A percentile compares a stretch with the other conserved stretches of the same genome.
These are phyloP conservation scores for Fusarium sororula DNA, from an alignment of 2,329 filamentous ascomycete genomes.

Conservation along the genomic window DNA sequence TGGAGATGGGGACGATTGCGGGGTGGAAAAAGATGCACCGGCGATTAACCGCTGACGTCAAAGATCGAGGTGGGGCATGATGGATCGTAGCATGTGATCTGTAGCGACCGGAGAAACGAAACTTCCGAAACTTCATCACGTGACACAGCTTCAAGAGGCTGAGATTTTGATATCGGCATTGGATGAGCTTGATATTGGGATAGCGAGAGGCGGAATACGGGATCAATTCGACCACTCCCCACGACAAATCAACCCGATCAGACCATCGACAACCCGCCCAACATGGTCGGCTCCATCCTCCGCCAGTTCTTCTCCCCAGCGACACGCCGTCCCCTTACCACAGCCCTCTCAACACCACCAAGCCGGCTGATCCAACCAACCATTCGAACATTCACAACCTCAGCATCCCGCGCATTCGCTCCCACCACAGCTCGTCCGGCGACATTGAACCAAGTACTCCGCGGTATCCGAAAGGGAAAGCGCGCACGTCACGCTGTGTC, in stretches of 20 bases:
- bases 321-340: slow-evolving; percentile 41
- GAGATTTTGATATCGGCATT: slow-evolving; percentile 39
- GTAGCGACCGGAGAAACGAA: slow-evolving; percentile 7
- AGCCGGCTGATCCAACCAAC: slow-evolving; percentile 40
- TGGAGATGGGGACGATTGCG: slow-evolving; percentile 4
- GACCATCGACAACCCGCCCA: slow-evolving; percentile 38
- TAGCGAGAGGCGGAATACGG: slow-evolving; percentile 23
- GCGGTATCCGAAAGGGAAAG: slow-evolving; percentile 81
- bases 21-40: slow-evolving; percentile 17
- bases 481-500: slow-evolving; percentile 86
- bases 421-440: slow-evolving; percentile 62
- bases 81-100: slow-evolving; percentile 35
- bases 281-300: slow-evolving; percentile 49
- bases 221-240: slow-evolving; percentile 12
- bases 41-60: slow-evolving; percentile 45
- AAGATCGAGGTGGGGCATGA: neutral
- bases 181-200: slow-evolving; percentile 19
- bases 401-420: slow-evolving; percentile 45
- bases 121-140: neutral
- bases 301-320: slow-evolving; percentile 49
- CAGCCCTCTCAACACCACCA: slow-evolving; percentile 25
- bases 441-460: slow-evolving; percentile 78
- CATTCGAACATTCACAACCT: slow-evolving; percentile 42
- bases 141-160: slow-evolving; percentile 29
- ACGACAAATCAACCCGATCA: neutral